Percentiles rank a stretch among this genome's conserved stretches.
phyloP scores from a whole-genome alignment of 2,329 filamentous ascomycete species.

The Botrytis tulipae region DNA sequence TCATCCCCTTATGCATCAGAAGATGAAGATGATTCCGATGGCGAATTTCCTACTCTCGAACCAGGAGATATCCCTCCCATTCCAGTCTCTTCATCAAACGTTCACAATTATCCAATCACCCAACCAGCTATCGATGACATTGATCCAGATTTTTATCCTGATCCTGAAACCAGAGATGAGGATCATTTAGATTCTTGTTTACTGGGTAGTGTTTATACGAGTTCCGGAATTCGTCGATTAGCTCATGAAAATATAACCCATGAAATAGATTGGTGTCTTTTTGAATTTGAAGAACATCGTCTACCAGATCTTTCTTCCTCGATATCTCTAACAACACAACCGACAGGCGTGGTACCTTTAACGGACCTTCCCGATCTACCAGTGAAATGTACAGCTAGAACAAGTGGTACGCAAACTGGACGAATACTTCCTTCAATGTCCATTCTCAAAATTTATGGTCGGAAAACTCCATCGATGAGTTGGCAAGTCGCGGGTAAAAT shows the following conservation, averaged over 20 bases:
- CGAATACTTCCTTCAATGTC: constrained; percentile 75
- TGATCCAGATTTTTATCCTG: constrained; percentile 78
- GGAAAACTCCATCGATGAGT: constrained; percentile 73
- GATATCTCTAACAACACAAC: constrained; percentile 49
- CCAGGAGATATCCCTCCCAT: constrained; percentile 78
- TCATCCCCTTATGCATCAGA: constrained; percentile 39
- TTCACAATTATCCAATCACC: constrained; percentile 70
- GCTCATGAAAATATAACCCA: constrained; percentile 70
- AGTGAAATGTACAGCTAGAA: constrained; percentile 87
- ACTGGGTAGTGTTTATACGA: constrained; percentile 82
- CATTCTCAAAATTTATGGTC: constrained; percentile 83
- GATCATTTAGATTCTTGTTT: constrained; percentile 81
- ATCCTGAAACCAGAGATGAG: constrained; percentile 64
- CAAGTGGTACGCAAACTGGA: constrained; percentile 78
- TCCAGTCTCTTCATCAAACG: constrained; percentile 67
- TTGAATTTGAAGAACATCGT: constrained; percentile 72
- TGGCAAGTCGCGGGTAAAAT: constrained; percentile 58
- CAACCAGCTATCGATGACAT: constrained; percentile 91
- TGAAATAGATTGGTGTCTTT: constrained; percentile 94
- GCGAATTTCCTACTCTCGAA: constrained; percentile 57
- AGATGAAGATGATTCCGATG: constrained; percentile 42
- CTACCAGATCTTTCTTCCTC: constrained; percentile 72
- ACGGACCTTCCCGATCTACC: constrained; percentile 67
- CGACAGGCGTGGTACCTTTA: constrained; percentile 58
- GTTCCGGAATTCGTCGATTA: constrained; percentile 81